These are phyloP conservation scores for Leonotis leonurus DNA, from an alignment of 257 asterid species.

Conservation along the genomic window DNA sequence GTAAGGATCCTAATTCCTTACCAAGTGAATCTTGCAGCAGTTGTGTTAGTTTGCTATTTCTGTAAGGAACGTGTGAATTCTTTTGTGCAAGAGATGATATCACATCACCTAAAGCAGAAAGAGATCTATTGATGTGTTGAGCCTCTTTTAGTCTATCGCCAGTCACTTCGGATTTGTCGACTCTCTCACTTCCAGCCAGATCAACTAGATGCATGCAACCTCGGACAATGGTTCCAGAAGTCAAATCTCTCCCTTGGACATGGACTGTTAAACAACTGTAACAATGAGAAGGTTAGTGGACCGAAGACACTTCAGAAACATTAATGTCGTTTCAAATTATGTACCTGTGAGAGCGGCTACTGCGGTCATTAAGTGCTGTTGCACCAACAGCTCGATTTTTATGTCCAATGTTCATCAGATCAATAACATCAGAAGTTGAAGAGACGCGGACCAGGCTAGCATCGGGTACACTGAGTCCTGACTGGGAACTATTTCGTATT, in stretches of 20 bases:
- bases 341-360: slow-evolving; percentile 96
- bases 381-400: slow-evolving; percentile 88
- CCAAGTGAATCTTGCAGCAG: slow-evolving; percentile 97
- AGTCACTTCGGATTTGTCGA: slow-evolving; percentile 83
- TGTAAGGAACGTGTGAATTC: slow-evolving; percentile 90
- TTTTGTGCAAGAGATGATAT: too few relatives aligned
- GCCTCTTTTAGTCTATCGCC: too few relatives aligned
- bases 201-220: slow-evolving; percentile 99
- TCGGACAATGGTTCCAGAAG: too few relatives aligned
- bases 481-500: slow-evolving; percentile 82
- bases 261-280: too few relatives aligned
- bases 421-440: slow-evolving; percentile 66
- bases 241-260: too few relatives aligned
- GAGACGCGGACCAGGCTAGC: slow-evolving; percentile 57
- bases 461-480: slow-evolving; percentile 88
- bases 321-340: neutral
- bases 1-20: slow-evolving; percentile 31
- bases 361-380: slow-evolving; percentile 94
- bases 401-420: slow-evolving; percentile 82
- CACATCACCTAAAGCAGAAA: too few relatives aligned
- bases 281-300: slow-evolving; percentile 15
- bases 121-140: too few relatives aligned
- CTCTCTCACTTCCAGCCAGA: slow-evolving; percentile 97
- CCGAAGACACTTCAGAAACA: neutral
- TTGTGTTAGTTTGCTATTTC: slow-evolving; percentile 96